Base-by-base conservation (phyloP, 352 stramenopile genomes). In the Phytophthora hybrid region DNA sequence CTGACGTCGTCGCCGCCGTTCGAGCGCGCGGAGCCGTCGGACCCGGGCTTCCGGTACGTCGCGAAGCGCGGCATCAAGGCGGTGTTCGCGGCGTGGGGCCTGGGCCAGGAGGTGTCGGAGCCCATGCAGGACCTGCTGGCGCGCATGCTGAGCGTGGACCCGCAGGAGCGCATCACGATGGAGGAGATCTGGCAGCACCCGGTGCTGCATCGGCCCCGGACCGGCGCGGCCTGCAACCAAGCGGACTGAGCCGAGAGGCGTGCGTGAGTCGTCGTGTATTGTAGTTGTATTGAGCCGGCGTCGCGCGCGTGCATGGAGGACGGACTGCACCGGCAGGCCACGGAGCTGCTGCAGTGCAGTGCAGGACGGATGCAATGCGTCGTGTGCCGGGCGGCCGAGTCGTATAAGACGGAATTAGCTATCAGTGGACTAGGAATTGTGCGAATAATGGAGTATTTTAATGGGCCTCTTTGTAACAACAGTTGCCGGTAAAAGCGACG, bases 1-100 rank as follows among this genome's bases (percentile, higher is more conserved):
- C 80, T 99, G 31, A 97, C 95, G 29, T 96, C 93, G 46, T 90
- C 98, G 16, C 94, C 95, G 26, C 94, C 95, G 10, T 98, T 98
- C 63, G 94, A 98, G 72, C 83, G 87, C 69, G 92, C 97, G 4
- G 84, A 84, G 37, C 49, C 70, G n/a, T 87, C 87, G 46, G 97
- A 99, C 79, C 66, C 84, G 19, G 87, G 96, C 47, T 98, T 97
- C 76, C 85, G 82, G 34, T 96, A 97, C 76, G 87, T 97, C 39
- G 76, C 76, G 18, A 93, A 93, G 60, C 73, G 89, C 56, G 87
- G 88, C 8, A 80, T 97, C 56, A 80, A 82, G 65, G 80, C 88
- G 0, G 82, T 98, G 60, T 87, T 98, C 59, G 72, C 79, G 46
- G 82, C 82, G 0, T 97, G 90, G 90, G 76, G 76, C 1, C 64